Conservation (phyloP, 306 rosid genomes). For the Cicer yamashitae region DNA sequence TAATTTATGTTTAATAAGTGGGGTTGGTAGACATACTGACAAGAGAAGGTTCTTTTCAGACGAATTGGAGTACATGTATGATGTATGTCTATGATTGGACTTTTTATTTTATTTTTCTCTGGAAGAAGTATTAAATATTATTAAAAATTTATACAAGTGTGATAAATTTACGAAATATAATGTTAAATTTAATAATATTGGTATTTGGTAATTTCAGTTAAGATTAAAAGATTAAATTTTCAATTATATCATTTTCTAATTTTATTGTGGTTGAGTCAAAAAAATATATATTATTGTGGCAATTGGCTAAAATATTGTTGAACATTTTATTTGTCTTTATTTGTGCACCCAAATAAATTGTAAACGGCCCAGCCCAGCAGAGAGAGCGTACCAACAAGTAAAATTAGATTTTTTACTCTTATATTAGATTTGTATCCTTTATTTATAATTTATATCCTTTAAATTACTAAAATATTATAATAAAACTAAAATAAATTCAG, state of each 20-base stretch:
- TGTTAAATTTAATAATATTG: no score
- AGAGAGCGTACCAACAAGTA: neutral
- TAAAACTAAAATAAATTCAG: no score
- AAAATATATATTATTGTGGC: neutral
- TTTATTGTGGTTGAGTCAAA: neutral
- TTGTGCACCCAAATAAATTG: neutral
- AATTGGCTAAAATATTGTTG: neutral
- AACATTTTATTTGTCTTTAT: neutral
- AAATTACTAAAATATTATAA: no score
- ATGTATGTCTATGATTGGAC: no score
- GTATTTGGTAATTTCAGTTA: no score
- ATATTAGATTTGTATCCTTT: no score
- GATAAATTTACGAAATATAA: no score
- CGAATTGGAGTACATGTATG: neutral
- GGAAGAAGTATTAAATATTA: no score
- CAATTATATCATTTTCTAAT: neutral
- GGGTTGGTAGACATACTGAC: slow-evolving; percentile 25
- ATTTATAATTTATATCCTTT: no score
- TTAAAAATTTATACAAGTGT: no score
- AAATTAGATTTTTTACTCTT: no score
- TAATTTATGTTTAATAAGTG: neutral
- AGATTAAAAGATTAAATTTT: slow-evolving; percentile 16
- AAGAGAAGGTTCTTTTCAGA: slow-evolving; percentile 32
- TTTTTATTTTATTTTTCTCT: no score
- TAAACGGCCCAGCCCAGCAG: neutral